Percentiles rank a stretch among this genome's conserved stretches.
Conservation (phyloP, 2,329 filamentous ascomycete genomes). For the Fusarium nematophilum region DNA sequence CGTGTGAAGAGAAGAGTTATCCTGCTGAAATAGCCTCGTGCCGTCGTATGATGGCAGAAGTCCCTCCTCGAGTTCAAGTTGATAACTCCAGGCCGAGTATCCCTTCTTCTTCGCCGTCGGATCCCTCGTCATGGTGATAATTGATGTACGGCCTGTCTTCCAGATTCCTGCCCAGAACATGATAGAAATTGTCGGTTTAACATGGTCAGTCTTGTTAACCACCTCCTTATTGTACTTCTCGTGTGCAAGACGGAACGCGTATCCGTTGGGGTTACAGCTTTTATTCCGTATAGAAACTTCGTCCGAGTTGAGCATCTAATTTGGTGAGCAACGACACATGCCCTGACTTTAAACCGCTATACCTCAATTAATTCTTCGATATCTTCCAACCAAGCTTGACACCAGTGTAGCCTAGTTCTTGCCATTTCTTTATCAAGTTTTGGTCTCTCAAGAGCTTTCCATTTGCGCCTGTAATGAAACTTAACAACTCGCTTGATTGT, state of each 20-base stretch:
- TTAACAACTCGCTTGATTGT: neutral
- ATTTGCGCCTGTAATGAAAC: neutral
- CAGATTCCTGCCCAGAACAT: conserved; percentile 7
- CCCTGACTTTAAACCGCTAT: neutral
- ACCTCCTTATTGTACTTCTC: conserved; percentile 4
- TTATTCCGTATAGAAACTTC: neutral
- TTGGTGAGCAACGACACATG: neutral
- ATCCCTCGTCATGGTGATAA: neutral
- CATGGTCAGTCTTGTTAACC: neutral
- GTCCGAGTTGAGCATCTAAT: neutral
- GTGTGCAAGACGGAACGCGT: neutral
- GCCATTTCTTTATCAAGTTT: conserved; percentile 1
- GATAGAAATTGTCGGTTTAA: neutral
- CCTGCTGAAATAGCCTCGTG: neutral
- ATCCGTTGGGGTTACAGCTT: neutral
- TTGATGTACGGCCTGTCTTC: neutral
- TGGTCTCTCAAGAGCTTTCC: neutral
- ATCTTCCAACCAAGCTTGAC: neutral
- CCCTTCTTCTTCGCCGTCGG: neutral
- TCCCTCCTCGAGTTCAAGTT: neutral
- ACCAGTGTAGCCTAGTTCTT: neutral
- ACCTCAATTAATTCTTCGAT: neutral
- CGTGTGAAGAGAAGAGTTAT: neutral
- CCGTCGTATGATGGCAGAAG: neutral
- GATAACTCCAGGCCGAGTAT: neutral